Evolutionary conservation across 306 rosid species (phyloP), one percentile per base, ranked within the genome.

Genomic region (Quercus ilex): DNA sequence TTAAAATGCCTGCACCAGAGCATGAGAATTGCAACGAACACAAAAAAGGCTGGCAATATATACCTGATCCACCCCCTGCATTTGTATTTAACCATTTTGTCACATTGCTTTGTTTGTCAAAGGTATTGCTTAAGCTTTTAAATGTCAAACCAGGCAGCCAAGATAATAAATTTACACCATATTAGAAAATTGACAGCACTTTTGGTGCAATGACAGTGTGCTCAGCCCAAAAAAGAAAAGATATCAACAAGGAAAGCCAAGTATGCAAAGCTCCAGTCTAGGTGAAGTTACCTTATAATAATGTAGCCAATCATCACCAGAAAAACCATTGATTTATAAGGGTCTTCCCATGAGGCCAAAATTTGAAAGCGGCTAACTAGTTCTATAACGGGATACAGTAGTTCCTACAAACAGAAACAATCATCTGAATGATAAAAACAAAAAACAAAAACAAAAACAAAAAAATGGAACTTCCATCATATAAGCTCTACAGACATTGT

Each of bases 21-120:
- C 97, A 94, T 94, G 75, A 87, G 62, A 75, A 82, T 79, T 53
- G 95, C 97, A 17, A 79, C 26, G 20, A 75, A 82, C 79, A 91
- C 81, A 68, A 89, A 88, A 63, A 86, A 74, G 79, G 85, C 83
- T 58, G 99, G 97, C 86, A 92, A 59, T 19, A 88, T 23, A 82
- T 85, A 92, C 81, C 89, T 90, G 86, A 86, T 85, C 99, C 99
- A 94, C 49, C 91, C 97, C 89, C 99, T 94, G 97, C 81, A 86
- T 56, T 73, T 74, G 74, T 65, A 73, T 67, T 26, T 11, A 11
- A 78, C 9, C 75, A 55, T 23, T 8, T 74, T 55, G 7, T 74
- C 49, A 68, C 58, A 68, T 78, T 14, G 75, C 52, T 31, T 78
- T 43, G 57, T 65, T 57, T 57, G 74, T 64, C 46, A 60, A 77